phyloP scores from a whole-genome alignment of 169 alveolate species.

The Eimeria brunetti region DNA sequence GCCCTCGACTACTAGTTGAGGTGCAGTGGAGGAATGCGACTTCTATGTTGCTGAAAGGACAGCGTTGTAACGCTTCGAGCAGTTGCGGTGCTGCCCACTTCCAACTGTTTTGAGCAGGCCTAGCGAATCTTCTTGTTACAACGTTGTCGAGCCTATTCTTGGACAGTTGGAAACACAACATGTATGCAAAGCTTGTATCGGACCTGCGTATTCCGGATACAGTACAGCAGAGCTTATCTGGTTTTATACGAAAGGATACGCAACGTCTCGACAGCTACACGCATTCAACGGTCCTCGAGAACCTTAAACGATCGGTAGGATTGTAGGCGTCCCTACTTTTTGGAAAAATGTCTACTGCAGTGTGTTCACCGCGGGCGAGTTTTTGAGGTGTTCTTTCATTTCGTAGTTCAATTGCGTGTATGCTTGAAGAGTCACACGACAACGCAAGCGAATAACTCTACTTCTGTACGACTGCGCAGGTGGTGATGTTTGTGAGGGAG shows the following conservation, averaged over 20 bases:
- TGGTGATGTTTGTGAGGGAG: constrained; percentile 9
- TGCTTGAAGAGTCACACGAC: not conserved
- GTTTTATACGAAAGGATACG: not conserved
- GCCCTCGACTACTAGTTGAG: not conserved
- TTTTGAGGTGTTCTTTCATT: not conserved
- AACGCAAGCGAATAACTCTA: not conserved
- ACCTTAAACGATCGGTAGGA: constrained; percentile 31
- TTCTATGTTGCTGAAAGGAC: not conserved
- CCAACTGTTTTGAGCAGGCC: constrained; percentile 26
- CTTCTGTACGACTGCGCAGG: not conserved
- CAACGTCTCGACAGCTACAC: constrained; percentile 13
- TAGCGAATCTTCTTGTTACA: constrained; percentile 42
- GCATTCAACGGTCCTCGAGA: constrained; percentile 27
- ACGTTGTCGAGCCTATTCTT: constrained; percentile 49
- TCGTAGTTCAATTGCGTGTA: not conserved
- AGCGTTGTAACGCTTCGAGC: not conserved
- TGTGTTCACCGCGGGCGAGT: no score
- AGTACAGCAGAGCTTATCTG: constrained; percentile 24
- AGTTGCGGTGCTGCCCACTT: not conserved
- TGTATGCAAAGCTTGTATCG: constrained; percentile 53
- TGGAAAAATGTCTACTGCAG: not conserved
- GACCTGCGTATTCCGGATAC: constrained; percentile 22
- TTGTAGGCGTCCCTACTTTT: not conserved
- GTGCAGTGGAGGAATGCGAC: not conserved
- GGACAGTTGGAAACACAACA: constrained; percentile 42